A percentile compares a stretch with the other conserved stretches of the same genome.
These are phyloP conservation scores for Coffea eugenioides DNA, from an alignment of 257 asterid genomes.

Conservation along the genomic window DNA sequence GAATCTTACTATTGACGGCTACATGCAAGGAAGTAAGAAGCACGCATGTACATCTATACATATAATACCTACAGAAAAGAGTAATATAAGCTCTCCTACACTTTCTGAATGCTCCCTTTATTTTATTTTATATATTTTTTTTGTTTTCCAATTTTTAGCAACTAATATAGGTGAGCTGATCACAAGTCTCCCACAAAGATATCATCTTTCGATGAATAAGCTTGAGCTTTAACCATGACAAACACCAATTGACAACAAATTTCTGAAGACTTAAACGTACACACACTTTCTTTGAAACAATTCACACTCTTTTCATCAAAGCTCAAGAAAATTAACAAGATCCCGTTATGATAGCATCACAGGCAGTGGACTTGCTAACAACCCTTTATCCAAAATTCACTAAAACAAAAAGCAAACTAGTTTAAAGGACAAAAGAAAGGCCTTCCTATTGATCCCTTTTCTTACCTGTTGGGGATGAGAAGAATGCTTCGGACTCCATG, in stretches of 20 bases:
- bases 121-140: too few relatives aligned
- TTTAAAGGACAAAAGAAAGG: not conserved
- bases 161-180: not conserved
- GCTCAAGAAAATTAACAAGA: not conserved
- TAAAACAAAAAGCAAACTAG: not conserved
- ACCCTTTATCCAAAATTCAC: conserved; percentile 3
- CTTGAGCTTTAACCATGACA: not conserved
- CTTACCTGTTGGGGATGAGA: conserved; percentile 69
- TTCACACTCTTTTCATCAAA: not conserved
- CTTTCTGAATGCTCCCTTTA: too few relatives aligned
- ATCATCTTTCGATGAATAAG: not conserved
- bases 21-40: not conserved
- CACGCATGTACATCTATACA: not conserved
- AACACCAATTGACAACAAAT: not conserved
- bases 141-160: not conserved
- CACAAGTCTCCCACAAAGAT: not conserved
- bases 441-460: not conserved
- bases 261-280: not conserved
- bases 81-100: not conserved
- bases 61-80: not conserved
- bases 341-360: not conserved
- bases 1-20: not conserved
- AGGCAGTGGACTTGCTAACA: not conserved
- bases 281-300: not conserved
- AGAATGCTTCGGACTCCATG: conserved; percentile 42